These are phyloP conservation scores for Bjerkandera adusta DNA, from an alignment of 1,284 basidiomycete genomes.

Conservation along the genomic window DNA sequence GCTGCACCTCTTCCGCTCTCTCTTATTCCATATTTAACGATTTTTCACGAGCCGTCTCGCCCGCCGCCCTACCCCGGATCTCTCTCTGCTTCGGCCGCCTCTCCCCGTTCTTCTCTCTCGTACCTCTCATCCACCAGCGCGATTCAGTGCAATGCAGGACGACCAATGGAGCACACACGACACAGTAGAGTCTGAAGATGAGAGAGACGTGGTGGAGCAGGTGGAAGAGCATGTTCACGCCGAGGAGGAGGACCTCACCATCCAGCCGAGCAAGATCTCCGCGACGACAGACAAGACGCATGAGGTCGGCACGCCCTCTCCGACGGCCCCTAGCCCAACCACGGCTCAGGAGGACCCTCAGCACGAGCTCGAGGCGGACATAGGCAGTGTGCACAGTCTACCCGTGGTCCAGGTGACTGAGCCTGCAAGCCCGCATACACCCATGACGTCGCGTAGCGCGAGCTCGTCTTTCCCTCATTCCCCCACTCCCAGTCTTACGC, in stretches of 20 bases:
- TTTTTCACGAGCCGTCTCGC: conserved; percentile 6
- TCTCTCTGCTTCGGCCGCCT: conserved; percentile 21
- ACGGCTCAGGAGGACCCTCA: conserved; percentile 22
- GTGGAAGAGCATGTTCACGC: conserved; percentile 21
- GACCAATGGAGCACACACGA: conserved; percentile 39
- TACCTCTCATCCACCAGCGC: conserved; percentile 25
- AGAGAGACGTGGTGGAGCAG: conserved; percentile 32
- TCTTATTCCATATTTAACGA: conserved; percentile 10
- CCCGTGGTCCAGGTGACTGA: conserved; percentile 51
- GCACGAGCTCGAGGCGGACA: conserved; percentile 38
- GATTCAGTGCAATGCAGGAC: conserved; percentile 24
- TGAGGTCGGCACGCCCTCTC: conserved; percentile 29
- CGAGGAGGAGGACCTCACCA: conserved; percentile 29
- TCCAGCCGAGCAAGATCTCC: conserved; percentile 35
- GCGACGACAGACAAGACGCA: conserved; percentile 31
- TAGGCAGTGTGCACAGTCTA: conserved; percentile 56
- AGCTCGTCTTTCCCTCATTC: conserved; percentile 23
- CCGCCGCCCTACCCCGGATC: conserved; percentile 11
- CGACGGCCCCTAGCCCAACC: conserved; percentile 24
- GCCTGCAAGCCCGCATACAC: conserved; percentile 27
- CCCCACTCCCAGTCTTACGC: conserved; percentile 21
- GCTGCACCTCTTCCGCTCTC: too few species aligned
- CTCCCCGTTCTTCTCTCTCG: conserved; percentile 30
- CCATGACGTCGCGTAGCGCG: conserved; percentile 27
- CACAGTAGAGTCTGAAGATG: conserved; percentile 36